Conservation (phyloP, 2,329 filamentous ascomycete species). For the Colletotrichum nymphaeae region DNA sequence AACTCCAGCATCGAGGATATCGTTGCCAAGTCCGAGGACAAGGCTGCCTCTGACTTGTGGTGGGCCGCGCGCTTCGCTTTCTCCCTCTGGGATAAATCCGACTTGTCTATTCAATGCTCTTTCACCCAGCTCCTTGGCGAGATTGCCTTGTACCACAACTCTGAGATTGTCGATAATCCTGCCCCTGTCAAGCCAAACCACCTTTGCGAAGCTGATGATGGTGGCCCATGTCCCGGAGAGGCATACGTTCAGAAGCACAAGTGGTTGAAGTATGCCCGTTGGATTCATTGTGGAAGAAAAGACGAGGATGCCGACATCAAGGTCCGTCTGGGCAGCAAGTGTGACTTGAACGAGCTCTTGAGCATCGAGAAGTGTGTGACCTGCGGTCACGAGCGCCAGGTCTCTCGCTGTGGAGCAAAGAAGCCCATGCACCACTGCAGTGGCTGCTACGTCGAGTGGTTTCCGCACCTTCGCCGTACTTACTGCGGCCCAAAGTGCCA, state of each 20-base stretch:
- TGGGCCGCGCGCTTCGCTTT: conserved; percentile 30
- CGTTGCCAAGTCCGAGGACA: not conserved
- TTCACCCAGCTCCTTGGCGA: conserved; percentile 31
- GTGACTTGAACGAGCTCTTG: not conserved
- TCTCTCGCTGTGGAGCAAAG: not conserved
- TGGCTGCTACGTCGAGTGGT: conserved; percentile 22
- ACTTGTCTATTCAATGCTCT: conserved; percentile 18
- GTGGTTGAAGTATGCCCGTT: conserved; percentile 25
- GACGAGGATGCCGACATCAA: conserved; percentile 10
- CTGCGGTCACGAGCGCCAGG: not conserved
- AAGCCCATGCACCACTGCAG: conserved; percentile 16
- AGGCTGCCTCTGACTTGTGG: conserved; percentile 25
- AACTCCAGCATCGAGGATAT: conserved; percentile 27
- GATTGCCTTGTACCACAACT: not conserved
- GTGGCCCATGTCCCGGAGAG: not conserved
- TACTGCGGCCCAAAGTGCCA: conserved; percentile 32
- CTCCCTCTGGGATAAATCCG: conserved; percentile 16
- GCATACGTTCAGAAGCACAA: conserved; percentile 1
- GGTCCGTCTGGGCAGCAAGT: not conserved
- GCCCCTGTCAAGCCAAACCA: not conserved
- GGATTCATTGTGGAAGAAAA: conserved; percentile 24
- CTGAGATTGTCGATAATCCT: not conserved
- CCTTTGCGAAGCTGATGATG: not conserved
- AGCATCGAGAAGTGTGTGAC: not conserved
- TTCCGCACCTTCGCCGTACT: conserved; percentile 1